These are phyloP conservation scores for Suillus clintonianus DNA, from an alignment of 768 basidiomycete genomes.

Conservation along the genomic window DNA sequence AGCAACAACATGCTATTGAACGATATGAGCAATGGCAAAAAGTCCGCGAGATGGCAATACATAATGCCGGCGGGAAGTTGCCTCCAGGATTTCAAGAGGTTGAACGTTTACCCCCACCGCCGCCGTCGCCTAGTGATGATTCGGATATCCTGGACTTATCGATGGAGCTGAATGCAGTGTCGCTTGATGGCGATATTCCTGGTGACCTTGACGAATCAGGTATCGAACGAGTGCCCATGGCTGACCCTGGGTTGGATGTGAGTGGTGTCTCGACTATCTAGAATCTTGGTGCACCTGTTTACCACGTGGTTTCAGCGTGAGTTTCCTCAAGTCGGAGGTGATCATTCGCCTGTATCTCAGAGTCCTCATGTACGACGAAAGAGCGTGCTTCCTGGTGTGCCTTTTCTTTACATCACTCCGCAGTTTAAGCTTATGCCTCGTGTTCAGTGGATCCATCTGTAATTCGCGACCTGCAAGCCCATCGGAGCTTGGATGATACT, in stretches of 20 bases:
- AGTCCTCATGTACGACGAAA: conserved; percentile 90
- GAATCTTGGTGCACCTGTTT: conserved; percentile 19
- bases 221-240: conserved; percentile 88
- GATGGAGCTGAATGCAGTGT: conserved; percentile 84
- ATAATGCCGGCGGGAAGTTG: conserved; percentile 70
- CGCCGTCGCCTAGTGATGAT: conserved; percentile 77
- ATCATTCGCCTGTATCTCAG: conserved; percentile 56
- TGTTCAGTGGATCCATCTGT: conserved; percentile 83
- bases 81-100: conserved; percentile 72
- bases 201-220: conserved; percentile 78
- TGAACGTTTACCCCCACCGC: conserved; percentile 73
- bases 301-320: conserved; percentile 48
- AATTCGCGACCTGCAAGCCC: conserved; percentile 83
- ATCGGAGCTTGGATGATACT: conserved; percentile 75
- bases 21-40: conserved; percentile 91
- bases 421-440: conserved; percentile 17
- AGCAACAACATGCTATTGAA: conserved; percentile 80
- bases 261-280: conserved; percentile 36
- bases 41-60: conserved; percentile 73
- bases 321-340: conserved; percentile 65
- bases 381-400: conserved; percentile 85
- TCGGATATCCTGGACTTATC: conserved; percentile 85
- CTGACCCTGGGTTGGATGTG: conserved; percentile 87
- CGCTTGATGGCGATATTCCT: conserved; percentile 65
- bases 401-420: conserved; percentile 8